phyloP scores from a whole-genome alignment of 768 basidiomycete genomes.

The Dendrothele bispora region DNA sequence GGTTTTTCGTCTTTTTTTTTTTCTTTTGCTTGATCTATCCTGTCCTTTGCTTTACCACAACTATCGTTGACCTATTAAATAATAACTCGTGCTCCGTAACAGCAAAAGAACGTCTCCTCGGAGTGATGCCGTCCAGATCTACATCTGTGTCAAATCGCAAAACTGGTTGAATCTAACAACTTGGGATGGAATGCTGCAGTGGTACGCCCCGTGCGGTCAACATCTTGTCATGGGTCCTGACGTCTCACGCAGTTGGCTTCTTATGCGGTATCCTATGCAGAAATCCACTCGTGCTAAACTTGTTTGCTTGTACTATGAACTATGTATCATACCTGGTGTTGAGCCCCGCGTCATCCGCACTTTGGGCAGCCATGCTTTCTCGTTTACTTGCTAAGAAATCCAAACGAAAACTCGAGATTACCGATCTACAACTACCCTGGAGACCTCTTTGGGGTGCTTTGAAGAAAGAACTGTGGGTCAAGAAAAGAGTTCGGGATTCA shows the following conservation, averaged over 20 bases:
- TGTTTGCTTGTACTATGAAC: conserved; percentile 74
- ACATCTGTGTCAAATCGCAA: conserved; percentile 69
- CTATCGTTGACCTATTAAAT: too few species aligned
- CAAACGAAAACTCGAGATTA: conserved; percentile 63
- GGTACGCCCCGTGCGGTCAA: conserved; percentile 40
- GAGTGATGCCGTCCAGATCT: conserved; percentile 64
- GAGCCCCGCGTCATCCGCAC: conserved; percentile 68
- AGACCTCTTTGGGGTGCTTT: conserved; percentile 72
- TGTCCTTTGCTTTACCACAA: too few species aligned
- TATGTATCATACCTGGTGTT: conserved; percentile 74
- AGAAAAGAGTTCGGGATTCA: conserved; percentile 57
- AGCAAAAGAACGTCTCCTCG: too few species aligned
- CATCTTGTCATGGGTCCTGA: not conserved
- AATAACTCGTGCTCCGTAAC: too few species aligned
- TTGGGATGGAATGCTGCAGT: conserved; percentile 82
- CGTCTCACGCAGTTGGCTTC: conserved; percentile 59
- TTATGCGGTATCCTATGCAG: conserved; percentile 77
- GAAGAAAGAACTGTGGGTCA: conserved; percentile 75
- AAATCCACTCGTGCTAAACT: conserved; percentile 71
- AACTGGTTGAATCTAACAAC: conserved; percentile 73
- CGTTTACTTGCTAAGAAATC: conserved; percentile 68
- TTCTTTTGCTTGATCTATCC: too few species aligned
- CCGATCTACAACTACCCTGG: conserved; percentile 75
- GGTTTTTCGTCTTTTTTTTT: too few species aligned
- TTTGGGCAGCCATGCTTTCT: conserved; percentile 79